phyloP scores from a whole-genome alignment of 345 rosid species.

The Mangifera indica region DNA sequence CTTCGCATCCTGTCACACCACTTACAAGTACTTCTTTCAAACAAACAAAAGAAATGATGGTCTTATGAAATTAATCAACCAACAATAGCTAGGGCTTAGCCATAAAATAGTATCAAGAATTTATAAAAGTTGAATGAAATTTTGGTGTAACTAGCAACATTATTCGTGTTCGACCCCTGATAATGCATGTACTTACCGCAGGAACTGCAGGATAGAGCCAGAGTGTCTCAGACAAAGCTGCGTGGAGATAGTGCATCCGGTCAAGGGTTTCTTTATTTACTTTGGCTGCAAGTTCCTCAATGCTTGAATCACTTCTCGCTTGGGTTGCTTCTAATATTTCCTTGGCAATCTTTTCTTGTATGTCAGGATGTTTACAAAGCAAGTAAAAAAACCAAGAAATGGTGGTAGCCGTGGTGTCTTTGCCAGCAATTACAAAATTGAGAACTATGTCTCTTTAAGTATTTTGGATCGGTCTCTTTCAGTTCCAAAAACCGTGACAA shows the following conservation, averaged over 20 bases:
- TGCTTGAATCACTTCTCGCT: neutral
- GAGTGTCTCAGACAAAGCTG: slow-evolving; percentile 33
- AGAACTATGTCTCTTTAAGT: slow-evolving; percentile 32
- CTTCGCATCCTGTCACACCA: slow-evolving; percentile 24
- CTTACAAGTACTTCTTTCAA: too few relatives aligned
- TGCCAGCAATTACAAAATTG: slow-evolving; percentile 28
- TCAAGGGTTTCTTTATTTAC: slow-evolving; percentile 20
- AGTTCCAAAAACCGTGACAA: slow-evolving; percentile 27
- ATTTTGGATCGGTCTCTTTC: slow-evolving; percentile 22
- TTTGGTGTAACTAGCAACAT: too few relatives aligned
- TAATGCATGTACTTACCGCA: slow-evolving; percentile 3
- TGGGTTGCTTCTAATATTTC: slow-evolving; percentile 25
- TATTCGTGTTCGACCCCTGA: too few relatives aligned
- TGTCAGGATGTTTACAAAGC: slow-evolving; percentile 29
- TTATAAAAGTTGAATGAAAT: too few relatives aligned
- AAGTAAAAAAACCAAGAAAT: slow-evolving; percentile 31
- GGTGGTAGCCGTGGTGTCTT: slow-evolving; percentile 9
- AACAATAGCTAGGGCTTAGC: neutral
- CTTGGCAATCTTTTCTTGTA: slow-evolving; percentile 21
- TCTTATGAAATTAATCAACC: neutral
- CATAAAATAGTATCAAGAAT: too few relatives aligned
- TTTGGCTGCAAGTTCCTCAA: slow-evolving; percentile 18
- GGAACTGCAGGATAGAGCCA: slow-evolving; percentile 34
- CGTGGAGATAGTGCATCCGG: slow-evolving; percentile 34
- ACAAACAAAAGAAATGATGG: too few relatives aligned